Evolutionary conservation across 1,284 basidiomycete species (phyloP).

Genomic region (Caloboletus firmus): DNA sequence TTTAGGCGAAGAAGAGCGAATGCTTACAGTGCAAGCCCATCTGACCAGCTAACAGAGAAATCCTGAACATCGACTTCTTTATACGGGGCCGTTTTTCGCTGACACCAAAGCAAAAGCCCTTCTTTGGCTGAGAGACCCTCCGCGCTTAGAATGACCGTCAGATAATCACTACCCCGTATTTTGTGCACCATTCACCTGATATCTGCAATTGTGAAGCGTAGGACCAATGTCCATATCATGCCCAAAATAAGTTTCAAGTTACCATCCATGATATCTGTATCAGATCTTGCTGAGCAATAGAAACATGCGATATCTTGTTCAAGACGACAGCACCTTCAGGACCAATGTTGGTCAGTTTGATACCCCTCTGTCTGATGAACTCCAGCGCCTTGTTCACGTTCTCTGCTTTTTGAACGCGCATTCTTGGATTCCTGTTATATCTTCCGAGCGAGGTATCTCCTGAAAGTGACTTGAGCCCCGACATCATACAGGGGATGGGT

Average conservation of each 20-base stretch:
- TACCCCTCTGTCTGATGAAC: conserved; percentile 92
- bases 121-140: conserved; percentile 97
- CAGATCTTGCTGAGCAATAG: conserved; percentile 9
- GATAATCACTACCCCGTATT: conserved; percentile 6
- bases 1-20: neutral
- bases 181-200: conserved; percentile 72
- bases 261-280: conserved; percentile 92
- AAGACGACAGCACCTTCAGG: conserved; percentile 67
- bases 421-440: conserved; percentile 87
- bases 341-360: conserved; percentile 97
- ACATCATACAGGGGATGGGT: conserved; percentile 3
- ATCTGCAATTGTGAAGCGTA: conserved; percentile 96
- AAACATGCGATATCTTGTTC: neutral
- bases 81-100: conserved; percentile 92
- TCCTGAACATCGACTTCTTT: conserved; percentile 91
- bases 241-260: conserved; percentile 97
- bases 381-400: conserved; percentile 96
- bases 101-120: conserved; percentile 95
- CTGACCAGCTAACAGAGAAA: conserved; percentile 90
- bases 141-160: conserved; percentile 58
- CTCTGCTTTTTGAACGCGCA: conserved; percentile 96
- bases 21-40: conserved; percentile 92
- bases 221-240: conserved; percentile 98
- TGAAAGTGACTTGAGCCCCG: conserved; percentile 32
- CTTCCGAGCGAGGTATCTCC: conserved; percentile 88